Evolutionary conservation across 1,284 basidiomycete species (phyloP).

Genomic region (Ceratobasidium sp.): DNA sequence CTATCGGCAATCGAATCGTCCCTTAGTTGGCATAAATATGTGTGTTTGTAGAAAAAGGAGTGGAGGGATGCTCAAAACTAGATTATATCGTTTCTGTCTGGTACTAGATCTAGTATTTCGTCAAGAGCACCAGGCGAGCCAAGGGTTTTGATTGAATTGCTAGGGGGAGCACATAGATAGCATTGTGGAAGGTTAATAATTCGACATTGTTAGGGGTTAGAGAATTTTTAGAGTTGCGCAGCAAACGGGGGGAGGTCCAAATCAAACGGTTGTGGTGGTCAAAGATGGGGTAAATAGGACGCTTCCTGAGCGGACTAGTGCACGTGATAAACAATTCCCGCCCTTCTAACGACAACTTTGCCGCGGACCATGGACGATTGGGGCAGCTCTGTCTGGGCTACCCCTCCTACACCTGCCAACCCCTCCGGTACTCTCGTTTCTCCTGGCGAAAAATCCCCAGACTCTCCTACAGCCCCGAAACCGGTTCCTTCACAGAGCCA

Average conservation of each 20-base stretch:
- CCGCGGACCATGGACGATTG: slow-evolving; percentile 70
- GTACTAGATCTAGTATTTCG: no score
- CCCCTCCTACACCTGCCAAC: slow-evolving; percentile 60
- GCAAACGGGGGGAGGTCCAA: not conserved
- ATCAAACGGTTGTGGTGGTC: not conserved
- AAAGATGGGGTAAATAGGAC: not conserved
- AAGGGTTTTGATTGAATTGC: not conserved
- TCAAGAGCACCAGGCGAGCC: no score
- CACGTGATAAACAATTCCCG: slow-evolving; percentile 40
- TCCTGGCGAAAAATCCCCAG: slow-evolving; percentile 46
- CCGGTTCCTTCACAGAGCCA: slow-evolving; percentile 41
- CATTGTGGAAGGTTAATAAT: not conserved
- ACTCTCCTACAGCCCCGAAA: slow-evolving; percentile 49
- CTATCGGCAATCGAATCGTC: no score
- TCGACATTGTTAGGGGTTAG: not conserved
- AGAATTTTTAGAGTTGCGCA: not conserved
- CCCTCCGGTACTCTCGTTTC: slow-evolving; percentile 54
- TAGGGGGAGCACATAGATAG: not conserved
- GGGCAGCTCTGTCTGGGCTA: slow-evolving; percentile 79
- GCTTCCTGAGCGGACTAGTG: not conserved
- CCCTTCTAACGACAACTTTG: slow-evolving; percentile 52
- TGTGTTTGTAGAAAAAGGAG: no score
- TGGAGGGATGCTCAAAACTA: no score
- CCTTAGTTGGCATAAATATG: no score
- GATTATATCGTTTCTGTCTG: no score